Evolutionary conservation across 2,329 filamentous ascomycete species (phyloP).

Genomic region (Fusarium liriodendri): DNA sequence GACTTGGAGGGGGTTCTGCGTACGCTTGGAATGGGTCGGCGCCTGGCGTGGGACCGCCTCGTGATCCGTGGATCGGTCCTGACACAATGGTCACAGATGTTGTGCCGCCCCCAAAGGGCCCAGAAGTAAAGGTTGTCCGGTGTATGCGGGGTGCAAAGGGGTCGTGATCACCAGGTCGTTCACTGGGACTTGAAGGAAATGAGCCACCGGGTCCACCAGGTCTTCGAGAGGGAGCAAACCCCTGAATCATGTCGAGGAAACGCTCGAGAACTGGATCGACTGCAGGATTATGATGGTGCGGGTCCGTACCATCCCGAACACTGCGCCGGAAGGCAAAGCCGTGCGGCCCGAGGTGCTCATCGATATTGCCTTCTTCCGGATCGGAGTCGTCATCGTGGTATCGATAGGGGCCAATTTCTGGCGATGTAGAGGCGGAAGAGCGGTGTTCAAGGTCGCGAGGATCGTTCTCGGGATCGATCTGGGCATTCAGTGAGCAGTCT

Average conservation of each 20-base stretch:
- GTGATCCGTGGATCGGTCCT: conserved; percentile 45
- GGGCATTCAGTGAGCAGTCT: background rate
- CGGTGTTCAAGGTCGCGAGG: conserved; percentile 60
- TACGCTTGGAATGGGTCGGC: conserved; percentile 63
- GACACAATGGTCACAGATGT: conserved; percentile 63
- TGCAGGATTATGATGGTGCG: conserved; percentile 46
- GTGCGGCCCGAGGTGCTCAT: conserved; percentile 60
- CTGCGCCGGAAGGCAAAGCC: conserved; percentile 55
- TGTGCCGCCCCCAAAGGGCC: conserved; percentile 53
- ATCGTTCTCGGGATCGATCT: conserved; percentile 70
- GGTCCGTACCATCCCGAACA: conserved; percentile 43
- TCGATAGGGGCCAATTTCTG: conserved; percentile 43
- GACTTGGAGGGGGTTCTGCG: conserved; percentile 38
- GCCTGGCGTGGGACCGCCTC: conserved; percentile 29
- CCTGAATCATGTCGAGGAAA: conserved; percentile 59
- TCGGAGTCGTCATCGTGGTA: conserved; percentile 59
- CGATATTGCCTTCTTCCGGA: conserved; percentile 69
- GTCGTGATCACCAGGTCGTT: conserved; percentile 24
- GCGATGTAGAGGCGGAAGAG: conserved; percentile 45
- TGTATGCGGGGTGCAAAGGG: conserved; percentile 48
- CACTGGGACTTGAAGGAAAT: conserved; percentile 24
- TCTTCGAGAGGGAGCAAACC: conserved; percentile 44
- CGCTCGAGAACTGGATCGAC: conserved; percentile 54
- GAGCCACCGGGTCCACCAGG: conserved; percentile 11
- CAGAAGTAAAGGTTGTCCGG: conserved; percentile 52